Conservation (phyloP, 2,329 filamentous ascomycete genomes). For the Botryotinia convoluta region DNA sequence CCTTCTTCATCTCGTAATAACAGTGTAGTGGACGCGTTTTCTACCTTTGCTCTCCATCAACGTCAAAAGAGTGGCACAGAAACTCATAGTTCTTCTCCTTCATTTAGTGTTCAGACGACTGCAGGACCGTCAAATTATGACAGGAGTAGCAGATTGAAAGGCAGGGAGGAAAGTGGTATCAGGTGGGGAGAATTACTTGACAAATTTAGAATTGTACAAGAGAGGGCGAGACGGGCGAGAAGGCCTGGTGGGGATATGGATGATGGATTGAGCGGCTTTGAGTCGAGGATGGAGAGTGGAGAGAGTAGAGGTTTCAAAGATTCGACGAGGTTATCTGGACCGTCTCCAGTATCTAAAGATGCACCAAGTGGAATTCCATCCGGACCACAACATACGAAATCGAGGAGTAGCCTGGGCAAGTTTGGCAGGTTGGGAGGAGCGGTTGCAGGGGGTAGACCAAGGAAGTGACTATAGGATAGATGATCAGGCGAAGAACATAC, state of each 20-base stretch:
- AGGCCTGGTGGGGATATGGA: constrained; percentile 48
- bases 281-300: constrained; percentile 38
- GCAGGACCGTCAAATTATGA: constrained; percentile 60
- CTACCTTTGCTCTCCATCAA: constrained; percentile 36
- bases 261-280: constrained; percentile 50
- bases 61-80: constrained; percentile 35
- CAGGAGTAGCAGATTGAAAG: constrained; percentile 71
- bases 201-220: constrained; percentile 90
- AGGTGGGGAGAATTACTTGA: constrained; percentile 91
- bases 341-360: constrained; percentile 49
- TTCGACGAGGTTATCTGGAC: constrained; percentile 37
- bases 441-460: constrained; percentile 52
- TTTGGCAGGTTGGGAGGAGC: constrained; percentile 71
- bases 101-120: constrained; percentile 46
- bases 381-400: constrained; percentile 51
- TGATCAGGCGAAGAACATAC: not conserved
- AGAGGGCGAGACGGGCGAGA: constrained; percentile 73
- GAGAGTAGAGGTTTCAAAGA: constrained; percentile 42
- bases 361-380: constrained; percentile 41
- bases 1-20: constrained; percentile 38
- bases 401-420: constrained; percentile 62
- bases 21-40: constrained; percentile 37
- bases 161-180: constrained; percentile 77
- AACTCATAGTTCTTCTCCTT: constrained; percentile 36
- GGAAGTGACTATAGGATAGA: constrained; percentile 44